phyloP scores from a whole-genome alignment of 345 rosid genomes.

The Syzygium grande region DNA sequence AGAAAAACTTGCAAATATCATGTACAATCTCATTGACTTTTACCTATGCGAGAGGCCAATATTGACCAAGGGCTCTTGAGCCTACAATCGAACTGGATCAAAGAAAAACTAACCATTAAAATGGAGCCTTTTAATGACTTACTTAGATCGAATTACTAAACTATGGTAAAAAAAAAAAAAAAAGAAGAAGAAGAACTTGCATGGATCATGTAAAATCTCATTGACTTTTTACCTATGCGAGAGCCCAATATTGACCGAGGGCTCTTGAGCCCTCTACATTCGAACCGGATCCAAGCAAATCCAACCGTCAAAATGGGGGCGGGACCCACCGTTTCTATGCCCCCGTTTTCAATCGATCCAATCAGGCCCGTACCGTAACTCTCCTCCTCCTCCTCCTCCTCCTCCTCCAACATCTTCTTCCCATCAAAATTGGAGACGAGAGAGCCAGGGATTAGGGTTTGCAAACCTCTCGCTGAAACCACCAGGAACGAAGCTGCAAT shows the following conservation, averaged over 20 bases:
- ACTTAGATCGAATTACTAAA: too few species aligned
- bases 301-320: background rate
- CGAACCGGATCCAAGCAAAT: background rate
- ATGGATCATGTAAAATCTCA: background rate
- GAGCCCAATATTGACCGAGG: background rate
- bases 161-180: too few species aligned
- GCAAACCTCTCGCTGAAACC: background rate
- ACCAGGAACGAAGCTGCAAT: slow-evolving; percentile 9
- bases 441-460: slow-evolving; percentile 4
- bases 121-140: background rate
- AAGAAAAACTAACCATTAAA: background rate
- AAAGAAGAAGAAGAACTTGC: background rate
- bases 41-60: background rate
- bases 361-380: background rate
- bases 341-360: background rate
- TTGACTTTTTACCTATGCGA: background rate
- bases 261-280: background rate
- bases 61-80: background rate
- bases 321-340: background rate
- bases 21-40: background rate
- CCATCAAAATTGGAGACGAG: background rate
- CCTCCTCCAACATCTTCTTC: background rate
- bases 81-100: background rate
- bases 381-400: background rate
- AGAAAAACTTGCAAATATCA: background rate